Conservation (phyloP, 805 yeast species). For the Barnettozyma populi region DNA sequence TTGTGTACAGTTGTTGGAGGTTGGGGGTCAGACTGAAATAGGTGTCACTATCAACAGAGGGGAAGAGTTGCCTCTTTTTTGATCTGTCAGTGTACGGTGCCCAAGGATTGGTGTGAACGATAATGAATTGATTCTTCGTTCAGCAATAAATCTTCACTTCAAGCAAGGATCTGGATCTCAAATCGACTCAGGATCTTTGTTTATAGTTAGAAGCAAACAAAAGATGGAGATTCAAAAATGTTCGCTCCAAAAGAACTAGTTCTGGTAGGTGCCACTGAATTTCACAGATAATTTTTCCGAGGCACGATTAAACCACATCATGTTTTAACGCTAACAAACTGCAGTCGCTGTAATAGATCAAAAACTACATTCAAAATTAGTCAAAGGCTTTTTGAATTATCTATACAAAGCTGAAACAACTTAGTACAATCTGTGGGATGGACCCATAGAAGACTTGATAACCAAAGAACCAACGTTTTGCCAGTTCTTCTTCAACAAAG, state of each 20-base stretch:
- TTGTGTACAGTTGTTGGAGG: background rate
- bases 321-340: too few species aligned
- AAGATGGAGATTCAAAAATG: background rate
- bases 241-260: background rate
- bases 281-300: background rate
- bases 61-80: too few species aligned
- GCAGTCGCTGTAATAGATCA: too few species aligned
- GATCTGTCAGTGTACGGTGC: background rate
- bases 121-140: too few species aligned
- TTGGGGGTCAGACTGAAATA: background rate
- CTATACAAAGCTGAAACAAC: slow-evolving; percentile 18
- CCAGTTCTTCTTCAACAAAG: slow-evolving; percentile 99
- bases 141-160: too few species aligned
- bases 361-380: background rate
- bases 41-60: background rate
- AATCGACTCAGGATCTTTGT: background rate
- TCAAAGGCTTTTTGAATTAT: background rate
- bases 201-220: background rate
- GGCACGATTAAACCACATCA: too few species aligned
- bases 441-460: slow-evolving; percentile 99
- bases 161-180: background rate
- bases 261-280: background rate
- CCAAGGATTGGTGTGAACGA: background rate
- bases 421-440: slow-evolving; percentile 99
- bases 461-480: slow-evolving; percentile 99